Evolutionary conservation across 2,329 filamentous ascomycete genomes (phyloP).

Genomic region (Exophiala sp.): DNA sequence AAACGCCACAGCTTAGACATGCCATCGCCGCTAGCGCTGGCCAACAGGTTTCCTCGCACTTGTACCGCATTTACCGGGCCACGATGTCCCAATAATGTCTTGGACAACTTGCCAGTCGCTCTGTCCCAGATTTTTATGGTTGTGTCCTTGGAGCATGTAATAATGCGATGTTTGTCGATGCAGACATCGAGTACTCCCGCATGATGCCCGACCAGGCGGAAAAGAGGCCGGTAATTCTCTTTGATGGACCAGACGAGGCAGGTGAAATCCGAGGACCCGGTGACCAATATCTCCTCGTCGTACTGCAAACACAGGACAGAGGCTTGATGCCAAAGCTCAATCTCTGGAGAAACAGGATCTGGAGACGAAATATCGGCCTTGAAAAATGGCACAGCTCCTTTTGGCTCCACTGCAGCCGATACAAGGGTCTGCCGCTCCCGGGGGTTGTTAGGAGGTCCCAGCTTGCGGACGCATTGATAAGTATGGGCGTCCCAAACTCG

Average conservation of each 20-base stretch:
- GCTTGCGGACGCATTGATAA: slow-evolving; percentile 75
- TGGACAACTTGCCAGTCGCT: slow-evolving; percentile 65
- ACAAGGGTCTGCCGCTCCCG: slow-evolving; percentile 46
- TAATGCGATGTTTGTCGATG: slow-evolving; percentile 85
- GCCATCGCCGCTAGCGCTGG: slow-evolving; percentile 90
- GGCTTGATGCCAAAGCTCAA: slow-evolving; percentile 64
- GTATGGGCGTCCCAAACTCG: slow-evolving; percentile 93
- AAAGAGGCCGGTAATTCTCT: slow-evolving; percentile 70
- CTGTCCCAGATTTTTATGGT: slow-evolving; percentile 95
- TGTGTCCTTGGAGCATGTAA: slow-evolving; percentile 94
- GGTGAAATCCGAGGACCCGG: slow-evolving; percentile 84
- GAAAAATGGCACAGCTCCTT: slow-evolving; percentile 40
- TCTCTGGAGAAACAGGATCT: slow-evolving; percentile 26
- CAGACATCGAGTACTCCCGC: slow-evolving; percentile 90
- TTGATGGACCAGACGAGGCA: slow-evolving; percentile 88
- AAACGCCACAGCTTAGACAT: slow-evolving; percentile 94
- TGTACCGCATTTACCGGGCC: slow-evolving; percentile 96
- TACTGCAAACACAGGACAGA: slow-evolving; percentile 95
- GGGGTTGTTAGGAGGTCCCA: slow-evolving; percentile 66
- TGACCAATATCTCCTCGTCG: slow-evolving; percentile 86
- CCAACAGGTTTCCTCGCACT: slow-evolving; percentile 83
- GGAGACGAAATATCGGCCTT: slow-evolving; percentile 49
- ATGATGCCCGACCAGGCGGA: slow-evolving; percentile 68
- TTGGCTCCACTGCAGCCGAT: slow-evolving; percentile 41
- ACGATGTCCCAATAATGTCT: slow-evolving; percentile 74